Conservation (phyloP, 345 rosid species). For the Heritiera littoralis region DNA sequence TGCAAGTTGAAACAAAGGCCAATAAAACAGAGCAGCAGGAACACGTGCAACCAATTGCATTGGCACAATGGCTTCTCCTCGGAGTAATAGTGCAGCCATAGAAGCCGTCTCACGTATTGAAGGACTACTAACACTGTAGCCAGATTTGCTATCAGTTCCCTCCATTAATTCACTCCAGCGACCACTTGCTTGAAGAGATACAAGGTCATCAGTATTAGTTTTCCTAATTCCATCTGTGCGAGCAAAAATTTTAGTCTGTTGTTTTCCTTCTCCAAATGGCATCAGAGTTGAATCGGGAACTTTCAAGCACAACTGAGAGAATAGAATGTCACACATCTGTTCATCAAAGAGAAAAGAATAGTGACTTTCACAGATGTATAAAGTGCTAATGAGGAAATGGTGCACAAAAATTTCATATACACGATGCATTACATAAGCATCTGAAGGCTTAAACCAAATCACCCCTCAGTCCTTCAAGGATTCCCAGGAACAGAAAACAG, state of each 20-base stretch:
- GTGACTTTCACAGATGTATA: neutral
- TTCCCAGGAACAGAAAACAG: neutral
- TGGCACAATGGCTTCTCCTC: conserved; percentile 86
- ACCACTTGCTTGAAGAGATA: conserved; percentile 44
- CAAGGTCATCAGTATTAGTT: conserved; percentile 36
- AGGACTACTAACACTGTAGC: conserved; percentile 43
- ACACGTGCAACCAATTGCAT: conserved; percentile 95
- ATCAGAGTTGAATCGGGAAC: conserved; percentile 50
- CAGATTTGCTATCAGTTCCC: conserved; percentile 51
- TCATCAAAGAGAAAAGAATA: conserved; percentile 27
- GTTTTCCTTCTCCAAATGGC: conserved; percentile 47
- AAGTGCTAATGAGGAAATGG: neutral
- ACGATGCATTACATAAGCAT: neutral
- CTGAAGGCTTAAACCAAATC: neutral
- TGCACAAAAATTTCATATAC: neutral
- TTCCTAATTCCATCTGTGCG: conserved; percentile 45
- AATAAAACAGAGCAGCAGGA: conserved; percentile 85
- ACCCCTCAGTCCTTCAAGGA: neutral
- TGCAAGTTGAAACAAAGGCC: conserved; percentile 98
- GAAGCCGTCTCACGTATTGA: conserved; percentile 68
- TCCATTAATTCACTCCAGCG: conserved; percentile 39
- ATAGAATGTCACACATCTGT: conserved; percentile 98
- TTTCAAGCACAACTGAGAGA: conserved; percentile 97
- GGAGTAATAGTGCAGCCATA: conserved; percentile 90
- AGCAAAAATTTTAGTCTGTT: conserved; percentile 36